Evolutionary conservation across 371 early-diverging fungal species (phyloP).

Genomic region (Mucor plumbeus): DNA sequence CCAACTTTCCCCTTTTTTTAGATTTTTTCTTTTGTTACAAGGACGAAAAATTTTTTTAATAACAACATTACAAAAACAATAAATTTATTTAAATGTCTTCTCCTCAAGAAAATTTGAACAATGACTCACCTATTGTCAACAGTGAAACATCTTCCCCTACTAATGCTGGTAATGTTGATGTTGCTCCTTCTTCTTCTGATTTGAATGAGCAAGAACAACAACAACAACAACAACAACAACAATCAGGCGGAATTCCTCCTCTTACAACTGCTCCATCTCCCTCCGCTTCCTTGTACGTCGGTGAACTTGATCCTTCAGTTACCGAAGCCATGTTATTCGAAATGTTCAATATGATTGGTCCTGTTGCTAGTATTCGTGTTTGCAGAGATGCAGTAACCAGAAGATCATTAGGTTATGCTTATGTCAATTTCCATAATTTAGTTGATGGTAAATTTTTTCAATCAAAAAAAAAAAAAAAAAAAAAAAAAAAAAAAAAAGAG

Average conservation of each 20-base stretch:
- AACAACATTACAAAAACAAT: slow-evolving; percentile 8
- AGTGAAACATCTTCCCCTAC: neutral
- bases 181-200: neutral
- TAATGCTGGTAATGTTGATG: neutral
- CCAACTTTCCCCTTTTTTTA: neutral
- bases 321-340: slow-evolving; percentile 97
- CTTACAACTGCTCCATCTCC: slow-evolving; percentile 51
- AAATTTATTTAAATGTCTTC: neutral
- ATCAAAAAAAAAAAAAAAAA: neutral
- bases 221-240: slow-evolving; percentile 10
- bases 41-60: slow-evolving; percentile 5
- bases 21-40: slow-evolving; percentile 7
- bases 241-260: slow-evolving; percentile 21
- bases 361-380: slow-evolving; percentile 96
- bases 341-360: slow-evolving; percentile 93
- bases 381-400: slow-evolving; percentile 97
- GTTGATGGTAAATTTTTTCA: slow-evolving; percentile 61
- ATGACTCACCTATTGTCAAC: neutral
- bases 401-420: slow-evolving; percentile 95
- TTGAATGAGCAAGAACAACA: slow-evolving; percentile 11
- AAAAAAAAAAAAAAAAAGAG: too few relatives aligned
- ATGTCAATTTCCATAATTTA: slow-evolving; percentile 91
- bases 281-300: slow-evolving; percentile 85
- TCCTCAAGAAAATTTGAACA: neutral
- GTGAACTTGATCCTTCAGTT: slow-evolving; percentile 91